Evolutionary conservation across 2,329 filamentous ascomycete genomes (phyloP).

Genomic region (Scorias spongiosa): DNA sequence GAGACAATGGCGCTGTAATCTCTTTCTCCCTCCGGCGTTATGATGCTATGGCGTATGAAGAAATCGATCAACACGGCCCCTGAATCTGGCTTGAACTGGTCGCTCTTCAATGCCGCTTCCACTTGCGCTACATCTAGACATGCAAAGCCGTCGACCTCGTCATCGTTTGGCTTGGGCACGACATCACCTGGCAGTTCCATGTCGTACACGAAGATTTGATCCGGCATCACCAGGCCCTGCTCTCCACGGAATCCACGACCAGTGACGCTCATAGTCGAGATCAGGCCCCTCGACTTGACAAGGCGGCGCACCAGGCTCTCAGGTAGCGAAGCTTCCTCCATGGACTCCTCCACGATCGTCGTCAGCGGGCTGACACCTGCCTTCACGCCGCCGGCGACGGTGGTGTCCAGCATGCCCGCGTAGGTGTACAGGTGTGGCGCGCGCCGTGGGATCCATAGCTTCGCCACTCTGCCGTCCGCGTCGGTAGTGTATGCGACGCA

Average conservation of each 20-base stretch:
- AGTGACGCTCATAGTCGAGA: constrained; percentile 73
- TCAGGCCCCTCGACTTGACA: constrained; percentile 45
- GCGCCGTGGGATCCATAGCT: constrained; percentile 70
- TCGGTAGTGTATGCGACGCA: constrained; percentile 52
- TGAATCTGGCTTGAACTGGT: constrained; percentile 85
- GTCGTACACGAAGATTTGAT: constrained; percentile 82
- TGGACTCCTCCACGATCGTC: constrained; percentile 68
- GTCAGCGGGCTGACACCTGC: constrained; percentile 69
- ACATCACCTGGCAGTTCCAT: constrained; percentile 56
- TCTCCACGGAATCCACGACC: constrained; percentile 63
- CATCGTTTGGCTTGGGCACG: constrained; percentile 62
- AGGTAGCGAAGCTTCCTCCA: constrained; percentile 73
- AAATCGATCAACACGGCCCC: constrained; percentile 76
- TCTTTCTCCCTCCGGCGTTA: constrained; percentile 64
- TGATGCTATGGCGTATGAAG: constrained; percentile 64
- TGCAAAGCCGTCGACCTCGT: constrained; percentile 72
- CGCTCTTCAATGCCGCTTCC: constrained; percentile 48
- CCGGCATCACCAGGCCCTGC: constrained; percentile 66
- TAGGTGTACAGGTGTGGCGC: constrained; percentile 69
- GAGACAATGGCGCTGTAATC: constrained; percentile 59
- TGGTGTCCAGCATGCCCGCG: constrained; percentile 78
- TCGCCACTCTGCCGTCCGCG: constrained; percentile 35
- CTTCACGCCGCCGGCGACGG: constrained; percentile 71
- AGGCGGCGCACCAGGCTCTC: constrained; percentile 48
- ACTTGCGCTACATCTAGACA: constrained; percentile 62